Conservation (phyloP, 208 protist genomes). For the Trypanosomatidae sp. region DNA sequence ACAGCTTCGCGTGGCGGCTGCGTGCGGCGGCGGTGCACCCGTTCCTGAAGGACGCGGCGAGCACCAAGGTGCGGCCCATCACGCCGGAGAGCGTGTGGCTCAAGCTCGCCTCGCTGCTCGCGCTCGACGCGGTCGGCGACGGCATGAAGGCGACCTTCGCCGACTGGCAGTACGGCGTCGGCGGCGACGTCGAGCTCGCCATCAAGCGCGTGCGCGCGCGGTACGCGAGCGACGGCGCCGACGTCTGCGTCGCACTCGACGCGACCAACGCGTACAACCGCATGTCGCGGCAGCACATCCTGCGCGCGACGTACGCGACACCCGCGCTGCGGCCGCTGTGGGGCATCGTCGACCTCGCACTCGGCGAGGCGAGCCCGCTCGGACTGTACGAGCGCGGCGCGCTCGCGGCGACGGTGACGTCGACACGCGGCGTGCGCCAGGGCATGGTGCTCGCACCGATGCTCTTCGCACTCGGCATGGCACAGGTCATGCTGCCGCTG, state of each 20-base stretch:
- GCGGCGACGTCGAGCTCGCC: slow-evolving; percentile 7
- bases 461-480: slow-evolving; percentile 11
- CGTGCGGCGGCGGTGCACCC: slow-evolving; percentile 8
- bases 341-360: slow-evolving; percentile 4
- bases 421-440: slow-evolving; percentile 10
- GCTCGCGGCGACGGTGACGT: background rate
- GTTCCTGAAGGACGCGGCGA: slow-evolving; percentile 6
- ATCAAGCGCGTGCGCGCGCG: slow-evolving; percentile 2
- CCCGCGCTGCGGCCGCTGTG: slow-evolving; percentile 2
- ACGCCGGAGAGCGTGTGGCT: slow-evolving; percentile 13
- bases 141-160: background rate
- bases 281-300: background rate
- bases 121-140: slow-evolving; percentile 3
- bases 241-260: slow-evolving; percentile 13
- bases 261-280: slow-evolving; percentile 19
- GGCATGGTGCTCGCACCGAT: slow-evolving; percentile 20
- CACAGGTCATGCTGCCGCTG: slow-evolving; percentile 1
- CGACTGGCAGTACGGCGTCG: slow-evolving; percentile 7
- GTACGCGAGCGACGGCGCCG: background rate
- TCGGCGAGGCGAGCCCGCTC: slow-evolving; percentile 4
- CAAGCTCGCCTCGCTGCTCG: slow-evolving; percentile 10
- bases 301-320: slow-evolving; percentile 3
- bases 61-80: slow-evolving; percentile 10
- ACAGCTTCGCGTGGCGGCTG: slow-evolving; percentile 5
- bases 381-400: slow-evolving; percentile 12